Evolutionary conservation across 306 rosid genomes (phyloP).

Genomic region (Gastrolobium villosum): DNA sequence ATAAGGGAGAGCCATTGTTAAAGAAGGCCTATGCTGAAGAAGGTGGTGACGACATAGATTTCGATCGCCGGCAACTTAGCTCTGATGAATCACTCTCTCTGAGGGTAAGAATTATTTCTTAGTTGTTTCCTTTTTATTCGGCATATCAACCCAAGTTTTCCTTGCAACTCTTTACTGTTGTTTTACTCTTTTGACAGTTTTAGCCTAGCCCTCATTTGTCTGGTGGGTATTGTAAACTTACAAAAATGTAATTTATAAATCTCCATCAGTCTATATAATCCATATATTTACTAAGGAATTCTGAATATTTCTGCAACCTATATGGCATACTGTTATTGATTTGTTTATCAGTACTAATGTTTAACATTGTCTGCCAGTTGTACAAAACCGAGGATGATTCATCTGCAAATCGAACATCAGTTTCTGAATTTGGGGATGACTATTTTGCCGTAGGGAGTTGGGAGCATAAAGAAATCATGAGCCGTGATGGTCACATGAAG

Average conservation of each 20-base stretch:
- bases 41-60: constrained; percentile 99
- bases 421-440: constrained; percentile 97
- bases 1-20: constrained; percentile 87
- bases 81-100: constrained; percentile 82
- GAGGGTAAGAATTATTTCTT: constrained; percentile 59
- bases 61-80: constrained; percentile 97
- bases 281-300: background rate
- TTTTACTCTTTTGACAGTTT: constrained; percentile 2
- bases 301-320: background rate
- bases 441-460: constrained; percentile 87
- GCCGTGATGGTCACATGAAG: constrained; percentile 93
- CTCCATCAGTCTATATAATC: background rate
- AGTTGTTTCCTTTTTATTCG: constrained; percentile 23
- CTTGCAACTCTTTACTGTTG: constrained; percentile 1
- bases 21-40: constrained; percentile 95
- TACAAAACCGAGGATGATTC: constrained; percentile 80
- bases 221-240: constrained; percentile 25
- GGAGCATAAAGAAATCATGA: constrained; percentile 87
- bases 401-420: constrained; percentile 66
- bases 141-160: background rate
- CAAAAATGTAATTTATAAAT: constrained; percentile 16
- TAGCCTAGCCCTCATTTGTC: background rate
- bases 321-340: constrained; percentile 26
- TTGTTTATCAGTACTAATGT: constrained; percentile 26
- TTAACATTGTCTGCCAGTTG: constrained; percentile 58